Evolutionary conservation across 1,284 basidiomycete species (phyloP), one percentile per base, ranked within the genome.

Genomic region (Ustilago cynodontis): DNA sequence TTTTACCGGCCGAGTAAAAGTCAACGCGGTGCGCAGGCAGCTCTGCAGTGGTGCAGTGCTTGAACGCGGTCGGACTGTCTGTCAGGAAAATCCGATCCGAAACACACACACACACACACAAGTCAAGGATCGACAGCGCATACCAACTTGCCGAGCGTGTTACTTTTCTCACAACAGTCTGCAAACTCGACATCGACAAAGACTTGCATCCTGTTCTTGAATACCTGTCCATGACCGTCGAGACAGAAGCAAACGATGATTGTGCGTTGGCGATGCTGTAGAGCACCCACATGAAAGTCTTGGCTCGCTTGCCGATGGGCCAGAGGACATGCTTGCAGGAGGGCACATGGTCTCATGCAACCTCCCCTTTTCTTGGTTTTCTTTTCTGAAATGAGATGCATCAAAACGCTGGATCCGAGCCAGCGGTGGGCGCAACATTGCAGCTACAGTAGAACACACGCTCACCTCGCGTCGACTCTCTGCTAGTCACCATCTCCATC

Each of bases 121-220:
- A 13, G 5, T 26, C 43, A 31, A 45, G 65, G 71, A 73, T 73
- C 71, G 71, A 73, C 71, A 65, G 53, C 71, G 57, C 71, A 73
- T 73, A 65, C 50, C 52, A 22, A 16, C 14, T 18, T 18, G 37
- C 54, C 39, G 54, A 56, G 54, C 54, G 24, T 54, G 52, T 54
- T 29, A 54, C 33, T 54, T 18, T 49, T 45, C 43, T 28, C 4
- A 49, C 47, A 49, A 49, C 47, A 14, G 24, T 7, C 6, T 43
- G n/a, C 6, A n/a, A 43, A 5, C 18, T 22, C n/a, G 41, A 43
- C 20, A 43, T n/a, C 11, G n/a, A 7, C 20, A 11, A 20, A 20
- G 41, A 20, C 14, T 43, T n/a, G 41, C 41, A 20, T 43, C n/a
- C 41, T 8, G 18, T 39, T n/a, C n/a, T n/a, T n/a, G n/a, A n/a